A percentile compares a stretch with the other conserved stretches of the same genome.
Conservation (phyloP, 2,329 filamentous ascomycete species). For the Podosphaera xanthii region DNA sequence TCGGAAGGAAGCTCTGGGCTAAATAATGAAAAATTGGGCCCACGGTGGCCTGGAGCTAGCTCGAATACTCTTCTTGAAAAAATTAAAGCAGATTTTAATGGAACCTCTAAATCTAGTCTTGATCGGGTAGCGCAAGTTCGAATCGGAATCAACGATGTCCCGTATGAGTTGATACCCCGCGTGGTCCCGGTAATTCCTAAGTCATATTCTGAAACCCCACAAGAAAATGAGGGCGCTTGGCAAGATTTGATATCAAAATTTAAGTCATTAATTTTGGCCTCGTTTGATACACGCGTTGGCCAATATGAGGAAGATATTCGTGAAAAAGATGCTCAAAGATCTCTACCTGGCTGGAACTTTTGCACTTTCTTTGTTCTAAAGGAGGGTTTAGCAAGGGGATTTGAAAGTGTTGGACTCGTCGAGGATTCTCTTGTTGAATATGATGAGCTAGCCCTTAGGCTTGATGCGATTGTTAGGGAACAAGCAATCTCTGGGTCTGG, state of each 20-base stretch:
- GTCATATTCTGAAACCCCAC: slow-evolving; percentile 44
- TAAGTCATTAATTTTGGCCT: slow-evolving; percentile 65
- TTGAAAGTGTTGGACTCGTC: slow-evolving; percentile 86
- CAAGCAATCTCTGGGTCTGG: slow-evolving; percentile 35
- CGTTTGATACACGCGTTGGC: slow-evolving; percentile 72
- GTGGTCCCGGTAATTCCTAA: slow-evolving; percentile 39
- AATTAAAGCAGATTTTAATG: slow-evolving; percentile 73
- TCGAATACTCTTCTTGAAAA: slow-evolving; percentile 76
- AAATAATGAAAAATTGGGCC: slow-evolving; percentile 41
- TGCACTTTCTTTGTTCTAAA: slow-evolving; percentile 98
- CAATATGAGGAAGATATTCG: slow-evolving; percentile 97
- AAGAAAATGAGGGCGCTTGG: slow-evolving; percentile 67
- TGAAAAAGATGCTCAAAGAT: slow-evolving; percentile 73
- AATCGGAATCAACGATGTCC: slow-evolving; percentile 46
- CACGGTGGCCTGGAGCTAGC: slow-evolving; percentile 55
- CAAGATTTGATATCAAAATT: slow-evolving; percentile 65
- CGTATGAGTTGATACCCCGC: slow-evolving; percentile 38
- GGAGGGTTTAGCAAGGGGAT: slow-evolving; percentile 76
- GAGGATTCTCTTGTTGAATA: slow-evolving; percentile 91
- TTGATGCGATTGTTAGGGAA: slow-evolving; percentile 64
- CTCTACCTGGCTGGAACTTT: slow-evolving; percentile 91
- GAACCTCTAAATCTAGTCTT: slow-evolving; percentile 41
- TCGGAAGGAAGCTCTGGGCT: slow-evolving; percentile 27
- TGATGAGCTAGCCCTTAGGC: slow-evolving; percentile 71
- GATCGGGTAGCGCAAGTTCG: slow-evolving; percentile 75